Conservation (phyloP, 345 rosid species). For the Populus alba region DNA sequence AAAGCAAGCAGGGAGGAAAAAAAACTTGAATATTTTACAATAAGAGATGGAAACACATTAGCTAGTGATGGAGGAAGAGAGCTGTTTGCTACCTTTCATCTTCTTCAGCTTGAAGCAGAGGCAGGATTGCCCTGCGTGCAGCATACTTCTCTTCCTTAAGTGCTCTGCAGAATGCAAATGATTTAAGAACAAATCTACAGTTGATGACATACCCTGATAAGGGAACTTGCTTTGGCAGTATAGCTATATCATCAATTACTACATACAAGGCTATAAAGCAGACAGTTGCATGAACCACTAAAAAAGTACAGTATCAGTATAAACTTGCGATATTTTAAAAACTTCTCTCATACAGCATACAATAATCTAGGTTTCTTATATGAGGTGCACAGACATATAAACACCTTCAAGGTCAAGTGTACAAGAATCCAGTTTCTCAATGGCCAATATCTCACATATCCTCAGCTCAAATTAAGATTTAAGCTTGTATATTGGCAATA, state of each 20-base stretch:
- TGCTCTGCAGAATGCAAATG: conserved; percentile 52
- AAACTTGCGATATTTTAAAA: background rate
- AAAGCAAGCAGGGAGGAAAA: background rate
- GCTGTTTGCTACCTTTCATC: conserved; percentile 68
- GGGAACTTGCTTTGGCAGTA: background rate
- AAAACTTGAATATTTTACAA: background rate
- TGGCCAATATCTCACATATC: background rate
- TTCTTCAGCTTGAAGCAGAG: conserved; percentile 97
- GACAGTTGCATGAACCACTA: background rate
- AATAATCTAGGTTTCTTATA: background rate
- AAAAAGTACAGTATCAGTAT: background rate
- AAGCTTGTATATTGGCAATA: background rate
- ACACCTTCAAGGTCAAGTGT: background rate
- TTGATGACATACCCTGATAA: background rate
- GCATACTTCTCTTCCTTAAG: conserved; percentile 94
- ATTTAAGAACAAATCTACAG: background rate
- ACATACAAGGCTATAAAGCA: background rate
- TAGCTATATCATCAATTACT: background rate
- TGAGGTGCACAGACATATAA: background rate
- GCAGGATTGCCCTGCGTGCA: conserved; percentile 81
- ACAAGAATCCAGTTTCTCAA: background rate
- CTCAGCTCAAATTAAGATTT: background rate
- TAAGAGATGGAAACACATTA: background rate
- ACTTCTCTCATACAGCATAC: background rate
- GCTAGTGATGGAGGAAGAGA: background rate